Base-by-base conservation (phyloP, 1,284 basidiomycete genomes). In the Phlebopus sp. region DNA sequence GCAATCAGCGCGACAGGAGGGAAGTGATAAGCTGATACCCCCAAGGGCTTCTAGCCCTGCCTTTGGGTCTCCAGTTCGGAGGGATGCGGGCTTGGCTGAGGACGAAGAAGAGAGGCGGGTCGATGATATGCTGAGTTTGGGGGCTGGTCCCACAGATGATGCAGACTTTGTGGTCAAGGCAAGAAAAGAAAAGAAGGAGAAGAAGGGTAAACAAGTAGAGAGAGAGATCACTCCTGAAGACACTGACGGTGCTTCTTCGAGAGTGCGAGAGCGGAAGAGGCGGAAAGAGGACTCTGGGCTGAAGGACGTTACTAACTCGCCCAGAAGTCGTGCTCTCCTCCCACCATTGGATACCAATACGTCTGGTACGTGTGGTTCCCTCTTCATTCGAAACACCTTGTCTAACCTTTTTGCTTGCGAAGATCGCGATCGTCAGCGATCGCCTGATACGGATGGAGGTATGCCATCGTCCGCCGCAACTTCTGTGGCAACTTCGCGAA, bases 241-340 rank as follows among this genome's bases (percentile, higher is more conserved):
- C 27, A 58, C 55, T 38, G 64, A 60, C 41, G 56, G 57, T 23
- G 60, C 62, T 41, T 59, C 57, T 37, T 42, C 55, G 47, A 62
- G 64, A 53, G 47, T 68, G 51, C 64, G 63, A 59, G 70, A 70
- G 64, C 73, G 62, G 55, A 75, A 69, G 66, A 73, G 64, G 50
- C 59, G 58, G 46, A 58, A 62, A 40, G 70, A 74, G 30, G 71
- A 60, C 44, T 59, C 57, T 42, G 64, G 64, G 46, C 65, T 85
- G 47, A 82, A 82, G 67, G 83, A 86, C 59, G 78, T 84, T 54
- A 84, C 81, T 23, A 84, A 85, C 62, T 76, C 79, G 9, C 71
- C 69, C 23, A 67, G 65, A 53, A 64, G 61, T 40, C 71, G 66
- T 45, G 50, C 63, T 17, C 57, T 55, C 3, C 59, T 76, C 38